Evolutionary conservation across 2,329 filamentous ascomycete genomes (phyloP).

Genomic region (Pseudodiploospora longispora): DNA sequence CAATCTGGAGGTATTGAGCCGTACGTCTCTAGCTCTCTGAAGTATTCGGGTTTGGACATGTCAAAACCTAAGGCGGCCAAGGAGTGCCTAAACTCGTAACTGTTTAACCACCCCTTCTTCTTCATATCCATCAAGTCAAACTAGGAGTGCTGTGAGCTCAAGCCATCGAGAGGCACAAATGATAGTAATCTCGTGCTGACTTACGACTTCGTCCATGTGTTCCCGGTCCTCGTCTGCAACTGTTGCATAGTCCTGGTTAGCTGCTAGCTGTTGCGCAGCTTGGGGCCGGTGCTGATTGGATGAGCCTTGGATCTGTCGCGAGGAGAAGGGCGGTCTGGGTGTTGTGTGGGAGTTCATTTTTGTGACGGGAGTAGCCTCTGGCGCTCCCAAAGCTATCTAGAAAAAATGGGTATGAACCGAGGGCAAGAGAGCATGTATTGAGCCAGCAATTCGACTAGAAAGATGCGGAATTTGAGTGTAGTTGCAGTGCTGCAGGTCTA

Average conservation of each 20-base stretch:
- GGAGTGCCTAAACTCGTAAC: slow-evolving; percentile 96
- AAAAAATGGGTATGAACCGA: too few relatives aligned
- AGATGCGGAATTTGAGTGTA: too few relatives aligned
- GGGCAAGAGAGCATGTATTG: too few relatives aligned
- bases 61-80: slow-evolving; percentile 94
- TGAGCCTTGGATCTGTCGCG: slow-evolving; percentile 24
- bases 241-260: slow-evolving; percentile 30
- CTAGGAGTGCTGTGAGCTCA: slow-evolving; percentile 34
- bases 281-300: slow-evolving; percentile 25
- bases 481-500: too few relatives aligned
- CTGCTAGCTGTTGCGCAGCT: slow-evolving; percentile 25
- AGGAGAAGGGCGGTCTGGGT: slow-evolving; percentile 25
- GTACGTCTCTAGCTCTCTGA: slow-evolving; percentile 70
- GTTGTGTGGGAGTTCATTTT: slow-evolving; percentile 31
- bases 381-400: too few relatives aligned
- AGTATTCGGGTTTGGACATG: slow-evolving; percentile 76
- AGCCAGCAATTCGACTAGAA: too few relatives aligned
- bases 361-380: background rate
- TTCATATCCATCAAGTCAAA: slow-evolving; percentile 96
- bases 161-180: background rate
- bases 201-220: slow-evolving; percentile 87
- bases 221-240: slow-evolving; percentile 84
- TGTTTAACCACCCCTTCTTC: slow-evolving; percentile 89
- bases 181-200: slow-evolving; percentile 22
- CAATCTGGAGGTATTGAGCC: slow-evolving; percentile 62